Percentiles rank a stretch among this genome's conserved stretches.
Evolutionary conservation across 768 basidiomycete species (phyloP).

Genomic region (Mycena sanguinolenta): DNA sequence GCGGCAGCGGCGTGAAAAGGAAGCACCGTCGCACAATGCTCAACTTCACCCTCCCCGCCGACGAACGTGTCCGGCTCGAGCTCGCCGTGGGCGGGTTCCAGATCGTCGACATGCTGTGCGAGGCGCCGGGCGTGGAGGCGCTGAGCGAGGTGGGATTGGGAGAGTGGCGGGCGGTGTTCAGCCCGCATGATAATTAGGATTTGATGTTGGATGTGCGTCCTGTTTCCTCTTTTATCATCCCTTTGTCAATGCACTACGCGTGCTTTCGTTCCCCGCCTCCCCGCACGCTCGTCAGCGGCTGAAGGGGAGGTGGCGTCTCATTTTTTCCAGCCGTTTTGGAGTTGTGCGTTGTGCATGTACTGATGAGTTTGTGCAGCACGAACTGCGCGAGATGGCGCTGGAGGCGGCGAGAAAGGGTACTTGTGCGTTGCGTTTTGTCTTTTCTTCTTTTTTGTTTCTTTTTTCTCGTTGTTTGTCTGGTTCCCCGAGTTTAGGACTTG

Average conservation of each 20-base stretch:
- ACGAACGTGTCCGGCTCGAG: constrained; percentile 37
- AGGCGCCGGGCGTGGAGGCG: constrained; percentile 52
- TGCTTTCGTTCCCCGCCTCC: not conserved
- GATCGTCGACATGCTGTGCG: constrained; percentile 55
- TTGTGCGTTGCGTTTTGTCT: constrained; percentile 18
- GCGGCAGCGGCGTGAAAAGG: too few species aligned
- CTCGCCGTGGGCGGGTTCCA: constrained; percentile 48
- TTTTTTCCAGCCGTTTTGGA: too few species aligned
- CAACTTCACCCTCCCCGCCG: constrained; percentile 45
- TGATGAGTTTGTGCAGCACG: constrained; percentile 1
- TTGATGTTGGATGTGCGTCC: constrained; percentile 46
- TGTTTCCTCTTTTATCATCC: not conserved
- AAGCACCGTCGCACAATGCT: constrained; percentile 44
- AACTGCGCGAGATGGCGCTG: constrained; percentile 27
- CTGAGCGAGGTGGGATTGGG: too few species aligned
- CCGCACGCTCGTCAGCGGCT: too few species aligned
- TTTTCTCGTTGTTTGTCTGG: not conserved
- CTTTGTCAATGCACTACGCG: too few species aligned
- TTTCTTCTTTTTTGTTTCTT: not conserved
- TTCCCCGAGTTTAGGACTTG: not conserved
- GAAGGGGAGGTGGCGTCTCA: too few species aligned
- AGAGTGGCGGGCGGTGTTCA: constrained; percentile 66
- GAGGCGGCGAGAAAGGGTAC: constrained; percentile 16
- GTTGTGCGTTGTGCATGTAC: too few species aligned
- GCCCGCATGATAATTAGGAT: constrained; percentile 63